Percentiles rank a stretch among this genome's conserved stretches.
Evolutionary conservation across 2,329 filamentous ascomycete genomes (phyloP).

Genomic region (Apiospora arundinis): DNA sequence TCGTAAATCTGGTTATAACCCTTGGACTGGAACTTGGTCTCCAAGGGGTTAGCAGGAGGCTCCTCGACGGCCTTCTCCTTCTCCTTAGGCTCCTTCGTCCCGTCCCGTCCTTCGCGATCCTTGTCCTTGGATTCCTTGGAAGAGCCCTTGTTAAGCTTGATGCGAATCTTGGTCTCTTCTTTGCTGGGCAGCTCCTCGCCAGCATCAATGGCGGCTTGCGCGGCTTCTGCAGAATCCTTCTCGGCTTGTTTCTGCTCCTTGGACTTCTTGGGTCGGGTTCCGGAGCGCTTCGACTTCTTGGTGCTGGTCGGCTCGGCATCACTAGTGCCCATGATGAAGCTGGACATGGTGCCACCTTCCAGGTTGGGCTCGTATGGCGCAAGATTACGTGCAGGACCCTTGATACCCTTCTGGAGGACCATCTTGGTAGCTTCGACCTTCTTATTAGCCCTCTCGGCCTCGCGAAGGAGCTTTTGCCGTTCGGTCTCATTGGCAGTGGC

Average conservation of each 20-base stretch:
- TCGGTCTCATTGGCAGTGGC: constrained; percentile 83
- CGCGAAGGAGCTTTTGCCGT: constrained; percentile 78
- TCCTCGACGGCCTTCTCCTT: constrained; percentile 49
- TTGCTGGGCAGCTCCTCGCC: constrained; percentile 72
- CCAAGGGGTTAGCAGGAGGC: constrained; percentile 51
- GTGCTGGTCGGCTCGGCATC: constrained; percentile 58
- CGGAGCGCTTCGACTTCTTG: constrained; percentile 60
- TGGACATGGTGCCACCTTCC: constrained; percentile 84
- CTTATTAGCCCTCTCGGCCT: constrained; percentile 88
- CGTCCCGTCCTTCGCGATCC: constrained; percentile 39
- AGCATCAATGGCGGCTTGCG: constrained; percentile 82
- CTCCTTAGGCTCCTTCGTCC: constrained; percentile 41
- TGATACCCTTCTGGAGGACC: constrained; percentile 85
- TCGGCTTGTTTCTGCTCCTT: constrained; percentile 85
- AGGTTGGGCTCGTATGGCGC: constrained; percentile 79
- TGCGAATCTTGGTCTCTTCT: constrained; percentile 67
- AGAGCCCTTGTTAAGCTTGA: constrained; percentile 62
- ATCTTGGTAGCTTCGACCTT: constrained; percentile 91
- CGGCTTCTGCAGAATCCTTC: constrained; percentile 83
- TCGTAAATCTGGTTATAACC: constrained; percentile 97
- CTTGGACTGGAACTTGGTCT: constrained; percentile 80
- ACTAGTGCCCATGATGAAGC: constrained; percentile 70
- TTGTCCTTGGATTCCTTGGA: constrained; percentile 50
- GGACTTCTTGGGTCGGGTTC: constrained; percentile 84
- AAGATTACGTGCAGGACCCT: constrained; percentile 72